These are phyloP conservation scores for Flaveria linearis DNA, from an alignment of 129 eudicot genomes.

Conservation along the genomic window DNA sequence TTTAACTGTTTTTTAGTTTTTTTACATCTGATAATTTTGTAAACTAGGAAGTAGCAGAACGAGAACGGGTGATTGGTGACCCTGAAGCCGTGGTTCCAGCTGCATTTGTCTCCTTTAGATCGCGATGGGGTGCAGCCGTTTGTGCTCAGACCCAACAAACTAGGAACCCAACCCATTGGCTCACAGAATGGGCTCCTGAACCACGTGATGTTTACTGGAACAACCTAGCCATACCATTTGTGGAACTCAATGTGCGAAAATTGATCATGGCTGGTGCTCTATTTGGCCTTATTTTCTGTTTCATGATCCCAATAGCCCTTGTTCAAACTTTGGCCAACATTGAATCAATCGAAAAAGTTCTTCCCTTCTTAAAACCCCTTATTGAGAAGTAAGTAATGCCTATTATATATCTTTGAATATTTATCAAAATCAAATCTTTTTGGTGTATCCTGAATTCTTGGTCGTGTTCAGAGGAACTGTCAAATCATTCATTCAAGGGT, in stretches of 20 bases:
- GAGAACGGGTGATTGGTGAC: slow-evolving; percentile 72
- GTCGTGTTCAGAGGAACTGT: slow-evolving; percentile 41
- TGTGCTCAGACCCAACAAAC: slow-evolving; percentile 92
- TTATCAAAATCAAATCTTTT: slow-evolving; percentile 10
- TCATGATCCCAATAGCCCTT: slow-evolving; percentile 82
- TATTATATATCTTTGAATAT: background rate
- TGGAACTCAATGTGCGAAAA: slow-evolving; percentile 65
- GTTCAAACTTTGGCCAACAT: slow-evolving; percentile 92
- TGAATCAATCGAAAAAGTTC: slow-evolving; percentile 72
- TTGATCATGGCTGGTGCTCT: slow-evolving; percentile 64
- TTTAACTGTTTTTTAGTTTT: background rate
- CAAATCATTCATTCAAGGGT: slow-evolving; percentile 81
- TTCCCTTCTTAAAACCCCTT: slow-evolving; percentile 76
- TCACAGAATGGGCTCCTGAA: slow-evolving; percentile 96
- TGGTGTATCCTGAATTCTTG: slow-evolving; percentile 13
- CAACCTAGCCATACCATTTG: slow-evolving; percentile 91
- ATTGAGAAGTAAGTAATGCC: slow-evolving; percentile 53
- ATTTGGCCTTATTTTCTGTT: slow-evolving; percentile 78
- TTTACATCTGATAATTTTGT: slow-evolving; percentile 12
- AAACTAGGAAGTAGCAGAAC: slow-evolving; percentile 69
- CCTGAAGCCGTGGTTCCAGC: slow-evolving; percentile 82
- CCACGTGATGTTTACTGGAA: slow-evolving; percentile 93
- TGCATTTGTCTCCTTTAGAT: slow-evolving; percentile 87
- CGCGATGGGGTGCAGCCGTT: slow-evolving; percentile 98
- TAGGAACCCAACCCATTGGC: slow-evolving; percentile 80